Percentiles rank a stretch among this genome's conserved stretches.
These are phyloP conservation scores for Neopestalotiopsis rosae DNA, from an alignment of 2,329 filamentous ascomycete species.

Conservation along the genomic window DNA sequence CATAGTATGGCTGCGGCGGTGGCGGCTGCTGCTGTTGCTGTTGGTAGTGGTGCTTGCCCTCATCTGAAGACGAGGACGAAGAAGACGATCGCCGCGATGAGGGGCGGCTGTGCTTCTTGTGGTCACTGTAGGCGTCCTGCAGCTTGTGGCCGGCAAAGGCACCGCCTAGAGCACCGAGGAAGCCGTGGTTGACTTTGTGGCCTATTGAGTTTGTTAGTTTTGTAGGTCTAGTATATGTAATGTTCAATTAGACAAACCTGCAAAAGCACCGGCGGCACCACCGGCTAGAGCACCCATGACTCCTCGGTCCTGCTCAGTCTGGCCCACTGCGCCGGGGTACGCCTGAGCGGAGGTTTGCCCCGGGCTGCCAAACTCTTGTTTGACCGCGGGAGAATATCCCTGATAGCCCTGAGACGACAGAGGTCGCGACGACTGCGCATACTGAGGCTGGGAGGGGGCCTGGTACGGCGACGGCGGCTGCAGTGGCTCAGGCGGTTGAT, in stretches of 20 bases:
- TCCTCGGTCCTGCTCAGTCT: conserved; percentile 13
- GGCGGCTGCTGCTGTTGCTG: not conserved
- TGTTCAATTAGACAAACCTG: not conserved
- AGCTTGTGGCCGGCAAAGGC: conserved; percentile 19
- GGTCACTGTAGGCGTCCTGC: conserved; percentile 14
- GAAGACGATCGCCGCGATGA: conserved; percentile 14
- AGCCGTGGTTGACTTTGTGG: conserved; percentile 16
- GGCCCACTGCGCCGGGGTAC: not conserved
- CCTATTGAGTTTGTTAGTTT: conserved; percentile 1
- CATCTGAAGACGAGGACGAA: conserved; percentile 10
- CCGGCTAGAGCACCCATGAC: conserved; percentile 16
- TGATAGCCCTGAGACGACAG: not conserved
- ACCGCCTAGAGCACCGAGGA: conserved; percentile 15
- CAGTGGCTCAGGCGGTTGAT: not conserved
- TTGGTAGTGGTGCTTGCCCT: not conserved
- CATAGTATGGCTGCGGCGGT: not conserved
- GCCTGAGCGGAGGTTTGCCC: not conserved
- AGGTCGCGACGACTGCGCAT: conserved; percentile 2
- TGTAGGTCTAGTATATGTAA: not conserved
- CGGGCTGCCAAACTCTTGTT: conserved; percentile 1
- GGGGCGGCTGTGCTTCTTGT: conserved; percentile 9
- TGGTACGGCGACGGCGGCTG: conserved; percentile 6
- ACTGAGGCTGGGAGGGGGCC: not conserved
- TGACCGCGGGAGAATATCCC: not conserved
- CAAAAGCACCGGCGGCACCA: conserved; percentile 14